These are phyloP conservation scores for Cicer bijugum DNA, from an alignment of 306 rosid genomes.

Conservation along the genomic window DNA sequence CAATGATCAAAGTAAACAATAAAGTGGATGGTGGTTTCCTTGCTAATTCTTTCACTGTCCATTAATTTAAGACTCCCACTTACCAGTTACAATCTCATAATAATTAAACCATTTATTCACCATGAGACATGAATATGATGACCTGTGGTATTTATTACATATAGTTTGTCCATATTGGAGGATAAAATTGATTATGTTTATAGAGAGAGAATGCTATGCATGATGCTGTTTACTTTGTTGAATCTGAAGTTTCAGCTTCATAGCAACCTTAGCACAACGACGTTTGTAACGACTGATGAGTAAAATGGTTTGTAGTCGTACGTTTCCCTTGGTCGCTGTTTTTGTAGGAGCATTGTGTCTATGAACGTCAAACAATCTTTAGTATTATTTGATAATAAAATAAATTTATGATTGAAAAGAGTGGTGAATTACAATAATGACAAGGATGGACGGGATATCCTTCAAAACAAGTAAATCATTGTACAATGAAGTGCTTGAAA, in stretches of 20 bases:
- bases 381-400: neutral
- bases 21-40: slow-evolving; percentile 17
- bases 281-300: neutral
- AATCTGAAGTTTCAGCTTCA: slow-evolving; percentile 1
- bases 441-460: neutral
- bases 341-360: neutral
- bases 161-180: slow-evolving; percentile 7
- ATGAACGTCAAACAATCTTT: neutral
- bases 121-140: neutral
- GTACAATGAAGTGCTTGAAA: neutral
- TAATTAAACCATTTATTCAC: neutral
- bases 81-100: slow-evolving; percentile 1
- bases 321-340: neutral
- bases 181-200: neutral
- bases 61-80: neutral
- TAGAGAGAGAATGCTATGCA: neutral
- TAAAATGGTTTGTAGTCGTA: neutral
- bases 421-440: slow-evolving; percentile 1
- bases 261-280: neutral
- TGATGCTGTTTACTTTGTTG: slow-evolving; percentile 11
- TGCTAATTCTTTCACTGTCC: neutral
- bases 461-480: slow-evolving; percentile 18
- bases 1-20: slow-evolving; percentile 4
- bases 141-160: neutral
- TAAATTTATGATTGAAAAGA: slow-evolving; percentile 2